Base-by-base conservation (phyloP, 2,329 filamentous ascomycete species). In the Aspergillus udagawae region DNA sequence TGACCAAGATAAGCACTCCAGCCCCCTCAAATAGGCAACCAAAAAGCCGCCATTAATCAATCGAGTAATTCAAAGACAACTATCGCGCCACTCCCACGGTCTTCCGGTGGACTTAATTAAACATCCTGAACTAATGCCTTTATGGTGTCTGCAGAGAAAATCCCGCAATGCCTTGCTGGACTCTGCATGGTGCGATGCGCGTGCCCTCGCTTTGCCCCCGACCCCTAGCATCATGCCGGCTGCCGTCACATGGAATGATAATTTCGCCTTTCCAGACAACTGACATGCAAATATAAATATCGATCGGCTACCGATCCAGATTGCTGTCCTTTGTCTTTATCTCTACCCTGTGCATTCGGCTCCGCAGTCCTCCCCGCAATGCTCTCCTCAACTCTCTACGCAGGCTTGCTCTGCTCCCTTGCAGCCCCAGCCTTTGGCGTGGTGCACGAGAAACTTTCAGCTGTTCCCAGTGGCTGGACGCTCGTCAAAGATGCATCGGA, bases 321-420 rank as follows among this genome's bases (percentile, higher is more conserved):
- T 45, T 23, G 3, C 12, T 23, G 3, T 12, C n/a, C 41, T 17
- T 45, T 23, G n/a, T 23, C 20, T 45, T 23, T 23, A 45, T 45
- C 42, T 45, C 20, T 23, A 9, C 8, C 20, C 7, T 20, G 1
- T 21, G n/a, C 7, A 14, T 23, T 44, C 4, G 41, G 7, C 20
- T 44, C 20, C 17, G n/a, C n/a, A 38, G 32, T 23, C 12, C 8
- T 45, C 42, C 42, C 42, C n/a, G 42, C 20, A 12, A 45, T 45
- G 42, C 42, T 45, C 7, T 45, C 42, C 42, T 50, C 59, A 12
- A 54, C 53, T 49, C 48, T 63, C 21, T 62, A 64, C 23, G 59
- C 61, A 53, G 60, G 58, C 38, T 54, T 67, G 44, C 58, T 67
- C 47, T 62, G 62, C 53, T 56, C 62, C 53, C 54, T 67, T 23